Evolutionary conservation across 2,329 filamentous ascomycete genomes (phyloP).

Genomic region (Fusarium sp.): DNA sequence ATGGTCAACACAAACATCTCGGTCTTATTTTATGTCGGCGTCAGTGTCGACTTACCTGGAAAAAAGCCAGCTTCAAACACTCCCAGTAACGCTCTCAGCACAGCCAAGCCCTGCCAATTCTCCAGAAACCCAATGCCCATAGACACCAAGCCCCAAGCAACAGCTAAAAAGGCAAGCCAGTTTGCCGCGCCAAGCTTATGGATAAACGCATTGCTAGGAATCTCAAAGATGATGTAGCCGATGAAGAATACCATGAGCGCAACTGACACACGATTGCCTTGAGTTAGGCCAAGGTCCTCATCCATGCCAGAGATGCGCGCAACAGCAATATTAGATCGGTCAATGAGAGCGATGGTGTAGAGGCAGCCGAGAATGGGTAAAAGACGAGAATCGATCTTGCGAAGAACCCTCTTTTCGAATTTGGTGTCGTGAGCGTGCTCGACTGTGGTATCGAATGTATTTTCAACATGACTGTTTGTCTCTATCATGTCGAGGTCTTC

Average conservation of each 20-base stretch:
- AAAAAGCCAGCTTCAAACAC: slow-evolving; percentile 40
- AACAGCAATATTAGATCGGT: slow-evolving; percentile 35
- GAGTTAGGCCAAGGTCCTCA: slow-evolving; percentile 23
- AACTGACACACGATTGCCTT: slow-evolving; percentile 20
- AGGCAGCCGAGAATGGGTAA: slow-evolving; percentile 33
- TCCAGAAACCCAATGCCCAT: slow-evolving; percentile 33
- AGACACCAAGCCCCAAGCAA: slow-evolving; percentile 30
- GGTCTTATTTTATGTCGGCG: no score
- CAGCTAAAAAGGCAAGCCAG: slow-evolving; percentile 33
- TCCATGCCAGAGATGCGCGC: slow-evolving; percentile 41
- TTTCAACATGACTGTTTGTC: background rate
- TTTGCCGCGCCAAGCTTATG: slow-evolving; percentile 36
- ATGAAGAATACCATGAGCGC: slow-evolving; percentile 42
- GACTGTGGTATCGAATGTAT: no score
- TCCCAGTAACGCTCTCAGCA: slow-evolving; percentile 21
- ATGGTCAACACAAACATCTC: background rate
- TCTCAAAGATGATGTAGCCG: slow-evolving; percentile 34
- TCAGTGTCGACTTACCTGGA: slow-evolving; percentile 6
- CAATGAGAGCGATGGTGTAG: slow-evolving; percentile 38
- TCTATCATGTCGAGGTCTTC: slow-evolving; percentile 17
- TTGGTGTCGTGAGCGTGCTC: slow-evolving; percentile 6
- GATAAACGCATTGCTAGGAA: slow-evolving; percentile 38
- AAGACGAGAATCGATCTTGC: slow-evolving; percentile 30
- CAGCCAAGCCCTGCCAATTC: slow-evolving; percentile 28
- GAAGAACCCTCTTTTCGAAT: slow-evolving; percentile 32